Percentiles rank a stretch among this genome's conserved stretches.
Conservation (phyloP, 1,139 yeast species). For the Lodderomyces orthopsilosis region DNA sequence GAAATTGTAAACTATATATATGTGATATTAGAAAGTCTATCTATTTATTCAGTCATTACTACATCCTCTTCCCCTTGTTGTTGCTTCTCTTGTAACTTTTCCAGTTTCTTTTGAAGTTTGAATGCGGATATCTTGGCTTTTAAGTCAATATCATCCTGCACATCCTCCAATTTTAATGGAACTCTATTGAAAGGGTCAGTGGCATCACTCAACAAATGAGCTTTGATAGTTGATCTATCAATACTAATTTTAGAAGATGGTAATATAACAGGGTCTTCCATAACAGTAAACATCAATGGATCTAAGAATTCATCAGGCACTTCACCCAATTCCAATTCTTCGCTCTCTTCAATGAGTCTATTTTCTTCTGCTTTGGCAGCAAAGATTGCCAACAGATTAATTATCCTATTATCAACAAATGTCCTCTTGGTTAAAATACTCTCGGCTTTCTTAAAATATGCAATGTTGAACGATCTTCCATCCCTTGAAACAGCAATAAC, state of each 20-base stretch:
- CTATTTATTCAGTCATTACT: slow-evolving; percentile 17
- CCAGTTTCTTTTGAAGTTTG: slow-evolving; percentile 37
- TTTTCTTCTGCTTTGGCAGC: slow-evolving; percentile 62
- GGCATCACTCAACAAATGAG: slow-evolving; percentile 89
- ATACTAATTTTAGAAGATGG: slow-evolving; percentile 83
- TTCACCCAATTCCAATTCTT: slow-evolving; percentile 86
- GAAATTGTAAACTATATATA: neutral
- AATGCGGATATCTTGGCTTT: slow-evolving; percentile 60
- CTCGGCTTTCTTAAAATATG: slow-evolving; percentile 68
- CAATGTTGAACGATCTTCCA: slow-evolving; percentile 75
- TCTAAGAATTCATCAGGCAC: slow-evolving; percentile 95
- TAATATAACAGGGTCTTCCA: slow-evolving; percentile 92
- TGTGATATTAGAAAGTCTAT: neutral
- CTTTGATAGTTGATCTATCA: slow-evolving; percentile 88
- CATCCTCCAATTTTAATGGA: slow-evolving; percentile 88
- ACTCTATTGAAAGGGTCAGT: slow-evolving; percentile 96
- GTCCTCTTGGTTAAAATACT: slow-evolving; percentile 60
- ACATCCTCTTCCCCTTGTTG: slow-evolving; percentile 16
- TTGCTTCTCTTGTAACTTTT: slow-evolving; percentile 7
- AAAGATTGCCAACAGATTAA: slow-evolving; percentile 52
- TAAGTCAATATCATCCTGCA: slow-evolving; percentile 69
- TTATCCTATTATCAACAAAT: slow-evolving; percentile 49
- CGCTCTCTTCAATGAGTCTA: slow-evolving; percentile 66
- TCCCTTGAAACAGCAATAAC: slow-evolving; percentile 83
- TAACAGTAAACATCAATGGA: slow-evolving; percentile 91